Evolutionary conservation across 139 green algal species (phyloP).

Genomic region (Volvox africanus): DNA sequence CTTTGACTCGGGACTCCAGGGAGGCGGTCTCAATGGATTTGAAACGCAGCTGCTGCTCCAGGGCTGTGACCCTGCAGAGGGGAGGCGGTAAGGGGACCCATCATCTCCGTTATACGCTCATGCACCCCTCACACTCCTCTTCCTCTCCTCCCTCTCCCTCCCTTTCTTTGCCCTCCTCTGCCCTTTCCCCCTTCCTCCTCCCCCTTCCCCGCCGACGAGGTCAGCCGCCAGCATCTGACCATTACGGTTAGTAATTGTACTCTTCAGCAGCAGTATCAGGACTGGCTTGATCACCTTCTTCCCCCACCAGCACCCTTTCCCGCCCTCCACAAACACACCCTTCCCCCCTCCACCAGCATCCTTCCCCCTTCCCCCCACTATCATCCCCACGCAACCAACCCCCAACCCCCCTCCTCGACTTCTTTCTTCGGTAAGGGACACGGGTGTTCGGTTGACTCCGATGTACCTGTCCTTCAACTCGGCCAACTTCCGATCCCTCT

Average conservation of each 20-base stretch:
- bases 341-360: not conserved
- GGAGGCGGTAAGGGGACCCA: not conserved
- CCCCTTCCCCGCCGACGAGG: too few relatives aligned
- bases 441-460: too few relatives aligned
- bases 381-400: not conserved
- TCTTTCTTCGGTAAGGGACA: not conserved
- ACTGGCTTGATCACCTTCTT: too few relatives aligned
- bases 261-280: too few relatives aligned
- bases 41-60: constrained; percentile 46
- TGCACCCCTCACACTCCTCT: not conserved
- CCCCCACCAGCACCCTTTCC: too few relatives aligned
- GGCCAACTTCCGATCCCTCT: constrained; percentile 15
- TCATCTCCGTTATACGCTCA: too few relatives aligned
- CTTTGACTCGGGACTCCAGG: constrained; percentile 21
- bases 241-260: too few relatives aligned
- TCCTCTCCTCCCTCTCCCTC: too few relatives aligned
- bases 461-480: constrained; percentile 24
- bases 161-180: too few relatives aligned
- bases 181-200: not conserved
- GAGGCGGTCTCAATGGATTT: constrained; percentile 11
- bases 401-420: not conserved
- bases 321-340: too few relatives aligned
- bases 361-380: too few relatives aligned
- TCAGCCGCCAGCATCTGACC: not conserved
- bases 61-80: not conserved